phyloP scores from a whole-genome alignment of 192 early-diverging fungal genomes.

The Coemansia sp. region DNA sequence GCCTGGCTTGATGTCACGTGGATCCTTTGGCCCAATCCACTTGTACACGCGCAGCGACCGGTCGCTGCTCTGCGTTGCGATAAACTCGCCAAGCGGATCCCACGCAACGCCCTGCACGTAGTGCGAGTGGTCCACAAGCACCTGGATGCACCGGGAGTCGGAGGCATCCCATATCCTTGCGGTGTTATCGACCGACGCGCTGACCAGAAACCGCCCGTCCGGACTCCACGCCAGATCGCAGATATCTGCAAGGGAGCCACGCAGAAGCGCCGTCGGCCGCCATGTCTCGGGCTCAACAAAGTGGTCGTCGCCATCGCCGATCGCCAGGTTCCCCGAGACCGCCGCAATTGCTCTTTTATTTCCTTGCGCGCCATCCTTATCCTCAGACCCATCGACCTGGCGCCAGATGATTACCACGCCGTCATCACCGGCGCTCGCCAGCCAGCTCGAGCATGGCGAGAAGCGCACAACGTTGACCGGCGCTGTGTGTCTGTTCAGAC shows the following conservation, averaged over 20 bases:
- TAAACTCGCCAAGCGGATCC: slow-evolving; percentile 87
- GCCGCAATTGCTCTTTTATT: not conserved
- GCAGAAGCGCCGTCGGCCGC: slow-evolving; percentile 69
- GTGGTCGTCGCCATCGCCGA: slow-evolving; percentile 17
- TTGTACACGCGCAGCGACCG: slow-evolving; percentile 62
- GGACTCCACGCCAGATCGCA: slow-evolving; percentile 96
- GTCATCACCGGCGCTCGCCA: slow-evolving; percentile 94
- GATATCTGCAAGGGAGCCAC: slow-evolving; percentile 79
- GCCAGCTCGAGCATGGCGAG: slow-evolving; percentile 67
- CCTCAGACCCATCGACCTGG: slow-evolving; percentile 55
- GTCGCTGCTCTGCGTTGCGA: slow-evolving; percentile 93
- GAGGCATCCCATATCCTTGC: slow-evolving; percentile 83
- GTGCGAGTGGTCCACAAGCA: slow-evolving; percentile 81
- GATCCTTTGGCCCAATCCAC: slow-evolving; percentile 26
- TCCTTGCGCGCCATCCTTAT: not conserved
- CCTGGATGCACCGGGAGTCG: slow-evolving; percentile 72
- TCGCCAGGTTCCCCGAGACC: not conserved
- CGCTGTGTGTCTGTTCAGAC: slow-evolving; percentile 80
- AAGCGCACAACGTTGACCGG: slow-evolving; percentile 95
- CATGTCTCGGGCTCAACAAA: slow-evolving; percentile 67
- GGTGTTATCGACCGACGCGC: slow-evolving; percentile 87
- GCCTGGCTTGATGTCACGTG: slow-evolving; percentile 21
- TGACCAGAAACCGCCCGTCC: slow-evolving; percentile 75
- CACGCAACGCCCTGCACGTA: slow-evolving; percentile 98
- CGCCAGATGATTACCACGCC: slow-evolving; percentile 87